Evolutionary conservation across 495 filamentous ascomycete species (phyloP).

Genomic region (Penicillium maclennaniae): DNA sequence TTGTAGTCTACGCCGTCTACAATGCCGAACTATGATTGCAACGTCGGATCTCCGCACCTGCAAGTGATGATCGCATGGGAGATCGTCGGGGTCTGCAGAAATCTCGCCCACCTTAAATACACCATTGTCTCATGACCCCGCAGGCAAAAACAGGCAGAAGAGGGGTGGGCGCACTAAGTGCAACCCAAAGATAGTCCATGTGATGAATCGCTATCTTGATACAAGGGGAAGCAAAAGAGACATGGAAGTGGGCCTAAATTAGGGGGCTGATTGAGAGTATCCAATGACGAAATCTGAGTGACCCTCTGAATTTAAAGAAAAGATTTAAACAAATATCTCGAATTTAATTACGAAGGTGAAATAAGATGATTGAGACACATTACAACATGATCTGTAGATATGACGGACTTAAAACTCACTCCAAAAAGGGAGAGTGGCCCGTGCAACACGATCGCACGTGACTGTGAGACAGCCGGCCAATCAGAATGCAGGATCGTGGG

Average conservation of each 20-base stretch:
- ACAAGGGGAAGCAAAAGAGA: neutral
- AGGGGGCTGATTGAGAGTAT: too few species aligned
- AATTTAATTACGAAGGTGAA: too few species aligned
- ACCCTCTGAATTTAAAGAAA: too few species aligned
- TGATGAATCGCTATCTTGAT: neutral
- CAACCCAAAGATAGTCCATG: constrained; percentile 4
- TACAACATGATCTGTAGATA: too few species aligned
- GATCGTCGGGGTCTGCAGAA: constrained; percentile 15
- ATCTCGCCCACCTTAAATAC: constrained; percentile 7
- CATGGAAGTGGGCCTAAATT: too few species aligned
- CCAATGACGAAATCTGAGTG: too few species aligned
- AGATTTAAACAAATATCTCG: too few species aligned
- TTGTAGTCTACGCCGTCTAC: neutral
- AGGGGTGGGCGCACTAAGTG: neutral
- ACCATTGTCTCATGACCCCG: constrained; percentile 10
- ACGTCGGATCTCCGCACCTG: neutral
- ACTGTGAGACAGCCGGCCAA: constrained; percentile 23
- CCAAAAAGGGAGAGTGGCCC: constrained; percentile 8
- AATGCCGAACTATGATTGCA: neutral
- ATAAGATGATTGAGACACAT: too few species aligned
- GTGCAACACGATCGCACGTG: constrained; percentile 16
- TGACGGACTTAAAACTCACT: too few species aligned
- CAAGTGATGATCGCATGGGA: constrained; percentile 15
- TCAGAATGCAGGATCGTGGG: constrained; percentile 13
- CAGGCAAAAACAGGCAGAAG: neutral